Evolutionary conservation across 106 monocot species (phyloP), one percentile per base, ranked within the genome.

Genomic region (Acorus gramineus): DNA sequence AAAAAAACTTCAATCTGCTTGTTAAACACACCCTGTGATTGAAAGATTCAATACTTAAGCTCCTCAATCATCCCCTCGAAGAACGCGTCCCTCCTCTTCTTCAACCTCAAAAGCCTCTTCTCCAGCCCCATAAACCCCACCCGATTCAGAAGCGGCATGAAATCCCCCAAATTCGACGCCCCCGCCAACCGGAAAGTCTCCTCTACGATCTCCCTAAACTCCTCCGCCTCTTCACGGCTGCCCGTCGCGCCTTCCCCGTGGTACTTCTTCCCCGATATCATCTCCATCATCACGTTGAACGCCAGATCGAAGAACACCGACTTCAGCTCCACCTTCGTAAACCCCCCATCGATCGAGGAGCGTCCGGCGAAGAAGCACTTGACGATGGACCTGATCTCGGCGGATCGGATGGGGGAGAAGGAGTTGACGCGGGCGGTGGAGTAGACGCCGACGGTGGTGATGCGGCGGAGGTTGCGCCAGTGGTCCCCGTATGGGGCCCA

Each of bases 401-500:
- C 13, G 3, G 10, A 0, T 2, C 65, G 73, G 3, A 50, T 52
- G 50, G 5, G 6, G 49, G 50, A 10, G 3, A 65, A 50, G 57
- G 14, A 4, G 4, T 50, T 13, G 4, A 73, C 28, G 28, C 28
- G 28, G 28, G 28, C 28, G 28, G 28, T 28, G 28, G 28, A 28
- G 28, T 28, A 28, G 28, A 28, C 28, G 28, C 28, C 28, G 28
- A 28, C 28, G 28, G 28, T 28, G 28, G 28, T 28, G 28, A 28
- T 28, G 28, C 28, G 28, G 28, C 28, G 28, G 28, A 28, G 28
- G 28, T 28, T 28, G 28, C 28, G 58, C 2, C 73, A 73, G 51
- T 73, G 65, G 14, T 55, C 50, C 3, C 73, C 73, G 57, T 71
- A 71, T 28, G n/a, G 8, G 53, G 71, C n/a, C 42, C 10, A 5